Conservation (phyloP, 1,139 yeast genomes). For the Hyphopichia fennica region DNA sequence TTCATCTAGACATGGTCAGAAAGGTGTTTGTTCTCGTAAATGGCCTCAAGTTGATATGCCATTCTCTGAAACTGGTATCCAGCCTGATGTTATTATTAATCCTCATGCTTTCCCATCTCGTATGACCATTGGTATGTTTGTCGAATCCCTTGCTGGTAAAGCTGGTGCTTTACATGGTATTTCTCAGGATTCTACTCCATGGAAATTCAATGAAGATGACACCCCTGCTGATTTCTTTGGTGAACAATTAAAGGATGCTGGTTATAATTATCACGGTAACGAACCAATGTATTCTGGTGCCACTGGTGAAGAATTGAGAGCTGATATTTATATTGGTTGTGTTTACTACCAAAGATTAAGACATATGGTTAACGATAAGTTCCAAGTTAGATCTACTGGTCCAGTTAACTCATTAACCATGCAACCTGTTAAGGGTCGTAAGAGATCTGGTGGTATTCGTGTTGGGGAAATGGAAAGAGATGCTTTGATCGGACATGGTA, state of each 20-base stretch:
- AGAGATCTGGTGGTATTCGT: slow-evolving; percentile 99
- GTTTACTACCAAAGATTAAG: slow-evolving; percentile 97
- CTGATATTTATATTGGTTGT: slow-evolving; percentile 93
- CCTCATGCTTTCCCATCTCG: slow-evolving; percentile 99
- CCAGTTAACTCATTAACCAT: slow-evolving; percentile 95
- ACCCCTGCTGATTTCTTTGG: slow-evolving; percentile 98
- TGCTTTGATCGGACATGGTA: slow-evolving; percentile 97
- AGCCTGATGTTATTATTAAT: slow-evolving; percentile 95
- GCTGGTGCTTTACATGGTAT: slow-evolving; percentile 99
- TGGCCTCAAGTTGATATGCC: slow-evolving; percentile 99
- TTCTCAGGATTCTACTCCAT: slow-evolving; percentile 97
- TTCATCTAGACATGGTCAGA: slow-evolving; percentile 98
- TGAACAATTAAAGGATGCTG: slow-evolving; percentile 82
- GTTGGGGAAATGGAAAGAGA: slow-evolving; percentile 99
- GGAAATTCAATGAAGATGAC: slow-evolving; percentile 87
- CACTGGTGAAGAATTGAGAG: slow-evolving; percentile 96
- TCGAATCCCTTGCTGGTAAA: slow-evolving; percentile 92
- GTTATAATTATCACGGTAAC: slow-evolving; percentile 96
- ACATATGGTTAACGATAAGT: slow-evolving; percentile 99
- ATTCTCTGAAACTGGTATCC: slow-evolving; percentile 91
- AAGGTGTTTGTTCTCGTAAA: slow-evolving; percentile 98
- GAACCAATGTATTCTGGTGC: slow-evolving; percentile 99
- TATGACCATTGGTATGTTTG: slow-evolving; percentile 99
- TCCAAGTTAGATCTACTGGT: slow-evolving; percentile 98
- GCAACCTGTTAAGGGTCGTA: slow-evolving; percentile 99